phyloP scores from a whole-genome alignment of 257 asterid genomes.

The Ocimum tenuiflorum region DNA sequence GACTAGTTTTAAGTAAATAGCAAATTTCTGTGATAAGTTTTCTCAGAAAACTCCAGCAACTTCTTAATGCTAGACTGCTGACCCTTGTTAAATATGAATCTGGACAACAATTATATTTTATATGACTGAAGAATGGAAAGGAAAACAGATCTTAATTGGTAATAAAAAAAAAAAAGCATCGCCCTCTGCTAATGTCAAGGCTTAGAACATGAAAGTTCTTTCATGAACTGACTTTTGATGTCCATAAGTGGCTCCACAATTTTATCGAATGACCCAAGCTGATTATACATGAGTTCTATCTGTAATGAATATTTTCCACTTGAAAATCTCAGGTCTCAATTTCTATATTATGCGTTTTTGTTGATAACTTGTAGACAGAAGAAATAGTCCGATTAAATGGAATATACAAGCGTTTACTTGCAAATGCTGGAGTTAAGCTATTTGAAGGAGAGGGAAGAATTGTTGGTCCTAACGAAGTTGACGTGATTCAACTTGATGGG shows the following conservation, averaged over 20 bases:
- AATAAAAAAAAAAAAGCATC: not conserved
- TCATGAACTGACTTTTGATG: not conserved
- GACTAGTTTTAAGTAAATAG: not conserved
- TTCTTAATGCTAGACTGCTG: not conserved
- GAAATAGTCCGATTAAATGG: conserved; percentile 89
- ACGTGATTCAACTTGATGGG: conserved; percentile 79
- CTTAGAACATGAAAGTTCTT: not conserved
- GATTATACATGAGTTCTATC: not conserved
- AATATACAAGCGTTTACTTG: conserved; percentile 75
- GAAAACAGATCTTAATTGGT: not conserved
- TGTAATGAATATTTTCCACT: not conserved
- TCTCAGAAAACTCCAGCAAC: not conserved
- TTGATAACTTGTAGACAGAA: conserved; percentile 52
- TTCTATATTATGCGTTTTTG: not conserved
- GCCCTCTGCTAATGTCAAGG: not conserved
- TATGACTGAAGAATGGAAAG: not conserved
- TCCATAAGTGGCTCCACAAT: conserved; percentile 1
- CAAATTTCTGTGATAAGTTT: not conserved
- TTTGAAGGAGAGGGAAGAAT: conserved; percentile 96
- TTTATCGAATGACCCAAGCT: not conserved
- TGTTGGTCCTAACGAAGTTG: conserved; percentile 85
- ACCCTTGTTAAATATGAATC: not conserved
- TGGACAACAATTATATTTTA: not conserved
- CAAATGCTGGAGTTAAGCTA: conserved; percentile 85
- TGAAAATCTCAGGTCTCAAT: not conserved